These are phyloP conservation scores for Cryptococcus hybrid DNA, from an alignment of 1,284 basidiomycete species.

Conservation along the genomic window DNA sequence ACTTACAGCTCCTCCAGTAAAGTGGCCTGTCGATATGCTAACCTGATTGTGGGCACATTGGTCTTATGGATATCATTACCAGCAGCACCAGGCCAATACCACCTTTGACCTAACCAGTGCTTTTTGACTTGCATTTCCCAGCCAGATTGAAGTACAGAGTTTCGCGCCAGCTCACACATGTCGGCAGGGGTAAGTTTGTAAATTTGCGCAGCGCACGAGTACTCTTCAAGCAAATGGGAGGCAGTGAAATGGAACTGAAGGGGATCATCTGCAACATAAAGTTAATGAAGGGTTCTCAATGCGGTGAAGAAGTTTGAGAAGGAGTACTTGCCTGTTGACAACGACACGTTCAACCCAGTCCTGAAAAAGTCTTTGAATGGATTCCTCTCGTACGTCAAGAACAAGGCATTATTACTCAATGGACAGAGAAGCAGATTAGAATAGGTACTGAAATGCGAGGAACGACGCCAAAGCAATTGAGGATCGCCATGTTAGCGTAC, in stretches of 20 bases:
- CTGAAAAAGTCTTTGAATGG: slow-evolving; percentile 97
- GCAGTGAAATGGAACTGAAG: slow-evolving; percentile 91
- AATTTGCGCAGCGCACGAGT: slow-evolving; percentile 96
- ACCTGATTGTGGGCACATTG: slow-evolving; percentile 88
- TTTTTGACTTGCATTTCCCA: slow-evolving; percentile 98
- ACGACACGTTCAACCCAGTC: slow-evolving; percentile 90
- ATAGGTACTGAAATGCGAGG: slow-evolving; percentile 86
- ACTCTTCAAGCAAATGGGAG: slow-evolving; percentile 92
- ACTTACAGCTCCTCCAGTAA: slow-evolving; percentile 73
- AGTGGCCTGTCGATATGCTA: slow-evolving; percentile 86
- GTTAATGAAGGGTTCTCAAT: neutral
- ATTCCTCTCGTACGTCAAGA: slow-evolving; percentile 93
- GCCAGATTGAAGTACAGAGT: slow-evolving; percentile 95
- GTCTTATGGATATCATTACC: slow-evolving; percentile 97
- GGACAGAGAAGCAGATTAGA: slow-evolving; percentile 43
- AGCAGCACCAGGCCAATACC: slow-evolving; percentile 81
- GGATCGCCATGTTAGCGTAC: slow-evolving; percentile 91
- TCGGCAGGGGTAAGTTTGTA: slow-evolving; percentile 76
- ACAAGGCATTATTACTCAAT: slow-evolving; percentile 95
- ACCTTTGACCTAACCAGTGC: slow-evolving; percentile 90
- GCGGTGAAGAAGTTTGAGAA: neutral
- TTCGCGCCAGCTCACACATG: slow-evolving; percentile 83
- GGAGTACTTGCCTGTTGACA: slow-evolving; percentile 83
- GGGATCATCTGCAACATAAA: slow-evolving; percentile 34
- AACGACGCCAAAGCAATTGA: slow-evolving; percentile 85